Conservation (phyloP, 495 filamentous ascomycete genomes). For the Aspergillus homomorphus region DNA sequence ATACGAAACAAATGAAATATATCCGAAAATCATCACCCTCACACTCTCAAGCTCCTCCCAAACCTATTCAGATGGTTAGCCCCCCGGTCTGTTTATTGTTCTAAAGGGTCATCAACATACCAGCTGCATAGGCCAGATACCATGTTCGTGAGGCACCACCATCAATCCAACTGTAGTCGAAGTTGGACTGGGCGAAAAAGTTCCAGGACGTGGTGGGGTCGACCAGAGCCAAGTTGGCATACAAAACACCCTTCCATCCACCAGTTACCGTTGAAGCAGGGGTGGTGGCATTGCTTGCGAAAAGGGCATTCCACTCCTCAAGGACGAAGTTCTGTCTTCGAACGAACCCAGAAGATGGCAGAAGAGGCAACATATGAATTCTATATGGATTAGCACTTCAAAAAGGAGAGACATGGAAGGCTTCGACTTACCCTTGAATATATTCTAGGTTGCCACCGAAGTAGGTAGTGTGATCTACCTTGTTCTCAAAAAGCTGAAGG, state of each 20-base stretch:
- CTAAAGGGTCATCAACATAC: conserved; percentile 30
- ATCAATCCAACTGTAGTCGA: conserved; percentile 73
- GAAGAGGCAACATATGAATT: conserved; percentile 94
- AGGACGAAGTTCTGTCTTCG: conserved; percentile 66
- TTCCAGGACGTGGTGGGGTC: conserved; percentile 67
- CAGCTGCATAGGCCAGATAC: conserved; percentile 82
- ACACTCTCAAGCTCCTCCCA: background rate
- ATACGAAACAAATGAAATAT: background rate
- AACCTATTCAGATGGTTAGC: background rate
- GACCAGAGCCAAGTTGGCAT: conserved; percentile 75
- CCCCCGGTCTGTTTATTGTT: background rate
- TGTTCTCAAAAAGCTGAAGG: conserved; percentile 88
- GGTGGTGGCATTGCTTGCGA: conserved; percentile 43
- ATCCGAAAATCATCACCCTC: background rate
- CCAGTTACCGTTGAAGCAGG: conserved; percentile 59
- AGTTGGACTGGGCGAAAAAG: conserved; percentile 67
- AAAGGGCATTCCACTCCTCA: conserved; percentile 85
- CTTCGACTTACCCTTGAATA: conserved; percentile 62
- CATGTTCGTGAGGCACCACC: conserved; percentile 83
- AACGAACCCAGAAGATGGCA: conserved; percentile 65
- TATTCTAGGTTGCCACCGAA: conserved; percentile 80
- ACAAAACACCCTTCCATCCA: conserved; percentile 85
- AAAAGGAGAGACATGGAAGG: background rate
- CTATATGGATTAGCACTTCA: conserved; percentile 28
- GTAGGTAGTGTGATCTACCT: conserved; percentile 92